Evolutionary conservation across 2,329 filamentous ascomycete genomes (phyloP), one percentile per base, ranked within the genome.

Genomic region (Paecilomyces niveus): DNA sequence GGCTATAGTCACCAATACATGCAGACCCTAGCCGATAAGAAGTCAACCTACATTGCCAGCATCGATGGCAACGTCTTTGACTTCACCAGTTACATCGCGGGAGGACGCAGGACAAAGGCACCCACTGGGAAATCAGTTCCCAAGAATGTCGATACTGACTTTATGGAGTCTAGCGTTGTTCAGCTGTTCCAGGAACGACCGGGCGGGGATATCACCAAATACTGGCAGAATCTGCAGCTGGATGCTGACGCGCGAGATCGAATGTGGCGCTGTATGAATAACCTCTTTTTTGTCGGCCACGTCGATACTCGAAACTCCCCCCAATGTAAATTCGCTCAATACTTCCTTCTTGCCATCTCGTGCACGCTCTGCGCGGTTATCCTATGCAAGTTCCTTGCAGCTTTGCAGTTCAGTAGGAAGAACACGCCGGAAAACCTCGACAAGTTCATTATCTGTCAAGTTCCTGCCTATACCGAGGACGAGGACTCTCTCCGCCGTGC

Each of bases 391-490:
- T 99, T 99, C 80, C 83, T 97, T 64, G 95, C 95, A 32, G 94
- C 94, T 7, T 82, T 99, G 59, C 94, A 99, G 70, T 99, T 99
- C 68, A 88, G 90, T 52, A 86, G 83, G 66, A 96, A 96, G 79
- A 97, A 90, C 63, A 79, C 93, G 39, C 95, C 94, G 0, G 94
- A 99, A 76, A 94, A 97, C 70, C 84, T 99, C 31, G 94, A 99
- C 77, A 99, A 99, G 73, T 99, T 99, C 72, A 83, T 99, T 72
- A 97, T 99, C 76, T 96, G 91, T 71, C 95, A 97, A 74, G 93
- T 99, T 60, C 94, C 94, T 0, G 94, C 92, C 1, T 99, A 99
- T 70, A 99, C 94, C 0, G 94, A 99, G 79, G 94, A 97, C 71
- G 95, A 99, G 74, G 95, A 99, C 0, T 97, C 93, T 35, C 82